A percentile compares a stretch with the other conserved stretches of the same genome.
These are phyloP conservation scores for Yamadazyma atmosphaerica DNA, from an alignment of 1,139 yeast genomes.

Conservation along the genomic window DNA sequence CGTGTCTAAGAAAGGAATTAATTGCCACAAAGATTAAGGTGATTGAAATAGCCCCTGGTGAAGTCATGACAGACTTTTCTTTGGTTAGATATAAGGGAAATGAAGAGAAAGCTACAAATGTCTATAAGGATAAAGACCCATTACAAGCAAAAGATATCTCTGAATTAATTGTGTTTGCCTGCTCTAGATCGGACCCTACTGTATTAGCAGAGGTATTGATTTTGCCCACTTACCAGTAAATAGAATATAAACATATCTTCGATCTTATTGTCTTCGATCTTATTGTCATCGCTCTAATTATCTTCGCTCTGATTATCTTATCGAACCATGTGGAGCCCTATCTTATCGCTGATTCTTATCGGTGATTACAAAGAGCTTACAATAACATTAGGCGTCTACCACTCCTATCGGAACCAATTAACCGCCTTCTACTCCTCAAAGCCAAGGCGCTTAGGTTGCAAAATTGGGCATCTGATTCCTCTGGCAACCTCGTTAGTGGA, in stretches of 20 bases:
- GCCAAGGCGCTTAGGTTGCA: no score
- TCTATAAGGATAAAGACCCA: slow-evolving; percentile 45
- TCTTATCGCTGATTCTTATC: background rate
- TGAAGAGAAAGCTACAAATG: slow-evolving; percentile 34
- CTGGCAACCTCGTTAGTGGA: background rate
- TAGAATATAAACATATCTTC: background rate
- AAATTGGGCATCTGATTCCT: background rate
- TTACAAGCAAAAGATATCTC: slow-evolving; percentile 47
- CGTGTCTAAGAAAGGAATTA: slow-evolving; percentile 44
- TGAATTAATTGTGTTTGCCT: slow-evolving; percentile 45
- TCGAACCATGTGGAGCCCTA: no score
- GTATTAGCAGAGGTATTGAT: slow-evolving; percentile 49
- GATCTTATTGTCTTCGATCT: background rate
- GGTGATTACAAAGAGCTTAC: no score
- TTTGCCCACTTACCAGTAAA: slow-evolving; percentile 46
- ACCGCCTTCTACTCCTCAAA: no score
- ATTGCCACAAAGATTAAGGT: slow-evolving; percentile 43
- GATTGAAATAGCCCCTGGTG: slow-evolving; percentile 49
- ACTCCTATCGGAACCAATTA: no score
- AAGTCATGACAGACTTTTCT: slow-evolving; percentile 49
- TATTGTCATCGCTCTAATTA: no score
- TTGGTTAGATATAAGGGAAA: slow-evolving; percentile 47
- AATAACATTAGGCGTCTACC: no score
- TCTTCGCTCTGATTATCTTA: no score
- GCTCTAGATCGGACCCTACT: slow-evolving; percentile 45